Evolutionary conservation across 2,329 filamentous ascomycete species (phyloP).

Genomic region (Byssothecium circinans): DNA sequence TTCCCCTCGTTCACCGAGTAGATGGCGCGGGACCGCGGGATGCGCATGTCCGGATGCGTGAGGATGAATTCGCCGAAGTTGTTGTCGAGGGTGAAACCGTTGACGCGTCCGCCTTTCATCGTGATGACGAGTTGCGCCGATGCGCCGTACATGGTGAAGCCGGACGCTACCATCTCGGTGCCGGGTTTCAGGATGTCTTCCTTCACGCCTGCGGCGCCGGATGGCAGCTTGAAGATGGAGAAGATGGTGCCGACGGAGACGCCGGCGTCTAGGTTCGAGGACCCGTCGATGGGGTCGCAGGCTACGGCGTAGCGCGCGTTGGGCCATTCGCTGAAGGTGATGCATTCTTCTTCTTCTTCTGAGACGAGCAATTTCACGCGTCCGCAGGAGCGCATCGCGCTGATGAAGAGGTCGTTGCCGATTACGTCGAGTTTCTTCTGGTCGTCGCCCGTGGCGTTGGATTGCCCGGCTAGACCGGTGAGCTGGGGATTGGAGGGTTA

Average conservation of each 20-base stretch:
- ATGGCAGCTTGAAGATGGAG: constrained; percentile 84
- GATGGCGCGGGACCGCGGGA: constrained; percentile 79
- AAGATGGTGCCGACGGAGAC: constrained; percentile 99
- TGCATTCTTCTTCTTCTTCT: constrained; percentile 92
- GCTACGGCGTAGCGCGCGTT: constrained; percentile 86
- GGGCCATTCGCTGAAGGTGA: constrained; percentile 77
- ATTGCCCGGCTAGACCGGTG: constrained; percentile 89
- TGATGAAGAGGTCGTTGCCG: constrained; percentile 96
- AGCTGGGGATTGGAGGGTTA: constrained; percentile 51
- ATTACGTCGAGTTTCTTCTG: constrained; percentile 99
- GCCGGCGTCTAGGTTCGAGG: constrained; percentile 95
- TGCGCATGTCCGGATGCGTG: constrained; percentile 90
- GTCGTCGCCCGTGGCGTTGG: constrained; percentile 94
- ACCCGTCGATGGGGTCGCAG: constrained; percentile 97
- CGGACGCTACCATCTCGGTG: constrained; percentile 86
- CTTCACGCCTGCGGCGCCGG: constrained; percentile 71
- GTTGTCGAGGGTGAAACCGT: constrained; percentile 97
- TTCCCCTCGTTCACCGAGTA: constrained; percentile 99
- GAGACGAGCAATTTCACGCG: constrained; percentile 93
- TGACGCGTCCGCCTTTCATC: constrained; percentile 88
- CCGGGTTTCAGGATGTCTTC: constrained; percentile 89
- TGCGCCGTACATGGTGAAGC: constrained; percentile 99
- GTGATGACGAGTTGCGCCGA: constrained; percentile 96
- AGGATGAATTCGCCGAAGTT: constrained; percentile 98
- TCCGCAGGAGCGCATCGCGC: constrained; percentile 89